Evolutionary conservation across 2,329 filamentous ascomycete genomes (phyloP).

Genomic region (Lasiodiplodia gonubiensis): DNA sequence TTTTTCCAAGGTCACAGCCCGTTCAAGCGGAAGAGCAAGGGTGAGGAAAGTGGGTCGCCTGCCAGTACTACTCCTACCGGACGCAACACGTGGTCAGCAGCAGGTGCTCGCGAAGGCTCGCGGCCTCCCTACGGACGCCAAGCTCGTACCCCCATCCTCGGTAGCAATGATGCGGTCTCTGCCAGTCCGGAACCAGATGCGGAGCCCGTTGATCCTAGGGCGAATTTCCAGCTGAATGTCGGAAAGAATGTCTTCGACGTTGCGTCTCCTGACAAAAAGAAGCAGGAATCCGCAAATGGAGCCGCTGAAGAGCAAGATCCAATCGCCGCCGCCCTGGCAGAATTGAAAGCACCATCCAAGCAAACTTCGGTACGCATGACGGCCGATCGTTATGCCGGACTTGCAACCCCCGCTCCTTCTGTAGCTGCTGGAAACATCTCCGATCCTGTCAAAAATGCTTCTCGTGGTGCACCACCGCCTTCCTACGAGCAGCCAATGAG

Average conservation of each 20-base stretch:
- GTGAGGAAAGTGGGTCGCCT: slow-evolving; percentile 69
- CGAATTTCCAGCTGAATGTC: slow-evolving; percentile 90
- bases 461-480: slow-evolving; percentile 81
- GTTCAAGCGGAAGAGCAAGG: slow-evolving; percentile 89
- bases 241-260: slow-evolving; percentile 97
- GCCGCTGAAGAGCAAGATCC: slow-evolving; percentile 73
- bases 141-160: slow-evolving; percentile 38
- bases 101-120: slow-evolving; percentile 44
- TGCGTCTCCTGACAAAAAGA: slow-evolving; percentile 69
- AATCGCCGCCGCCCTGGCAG: slow-evolving; percentile 88
- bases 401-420: slow-evolving; percentile 59
- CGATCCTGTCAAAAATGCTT: slow-evolving; percentile 54
- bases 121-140: slow-evolving; percentile 47
- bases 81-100: slow-evolving; percentile 61
- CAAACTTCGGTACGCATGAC: slow-evolving; percentile 82
- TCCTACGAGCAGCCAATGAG: slow-evolving; percentile 81
- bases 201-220: slow-evolving; percentile 88
- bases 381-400: slow-evolving; percentile 95
- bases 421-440: slow-evolving; percentile 26
- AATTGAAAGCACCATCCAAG: slow-evolving; percentile 87
- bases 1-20: slow-evolving; percentile 95
- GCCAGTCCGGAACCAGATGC: slow-evolving; percentile 49
- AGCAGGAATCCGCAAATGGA: slow-evolving; percentile 46
- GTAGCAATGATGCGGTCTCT: slow-evolving; percentile 30
- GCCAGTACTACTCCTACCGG: slow-evolving; percentile 47